Base-by-base conservation (phyloP, 176 grass and related monocot genomes). In the Ananas comosus region DNA sequence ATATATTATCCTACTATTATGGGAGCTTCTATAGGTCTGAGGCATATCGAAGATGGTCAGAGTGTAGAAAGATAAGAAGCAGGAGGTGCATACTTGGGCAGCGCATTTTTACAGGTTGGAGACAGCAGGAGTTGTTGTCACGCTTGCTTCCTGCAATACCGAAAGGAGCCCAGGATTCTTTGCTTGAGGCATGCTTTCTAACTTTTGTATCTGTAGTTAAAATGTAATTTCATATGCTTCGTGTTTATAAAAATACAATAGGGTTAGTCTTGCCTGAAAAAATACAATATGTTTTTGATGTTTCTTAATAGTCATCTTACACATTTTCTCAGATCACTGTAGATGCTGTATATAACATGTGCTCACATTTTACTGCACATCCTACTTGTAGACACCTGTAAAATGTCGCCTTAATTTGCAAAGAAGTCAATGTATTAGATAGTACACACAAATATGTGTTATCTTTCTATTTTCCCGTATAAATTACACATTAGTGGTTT, bases 21-120 rank as follows among this genome's bases (percentile, higher is more conserved):
- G 89, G 89, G 74, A 82, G 81, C 21, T 99, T 93, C 68, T 99
- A 82, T 28, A 93, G 74, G 68, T 85, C 84, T 72, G 84, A 91
- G 81, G 74, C 66, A 66, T 88, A 93, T 70, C 76, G 51, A 53
- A 68, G 79, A 80, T 91, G 89, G 89, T 72, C 82, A 78, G 79
- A 77, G 49, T 88, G 79, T 78, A 88, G 73, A 81, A 99, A 87
- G 72, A 80, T 78, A 83, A 93, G 88, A 81, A 77, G 76, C 71
- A 87, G 87, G 71, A 90, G 79, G 71, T 90, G 89, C 63, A 92
- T 99, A 69, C 69, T 89, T 72, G 89, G 94, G 22, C 42, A 80
- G 19, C 86, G 84, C 50, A 87, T 99, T 86, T 99, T 99, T 80
- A 87, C 81, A 81, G 89, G 94, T 69, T 73, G 86, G 64, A 84